A percentile compares a stretch with the other conserved stretches of the same genome.
These are phyloP conservation scores for Calocybe cyanea DNA, from an alignment of 768 basidiomycete species.

Conservation along the genomic window DNA sequence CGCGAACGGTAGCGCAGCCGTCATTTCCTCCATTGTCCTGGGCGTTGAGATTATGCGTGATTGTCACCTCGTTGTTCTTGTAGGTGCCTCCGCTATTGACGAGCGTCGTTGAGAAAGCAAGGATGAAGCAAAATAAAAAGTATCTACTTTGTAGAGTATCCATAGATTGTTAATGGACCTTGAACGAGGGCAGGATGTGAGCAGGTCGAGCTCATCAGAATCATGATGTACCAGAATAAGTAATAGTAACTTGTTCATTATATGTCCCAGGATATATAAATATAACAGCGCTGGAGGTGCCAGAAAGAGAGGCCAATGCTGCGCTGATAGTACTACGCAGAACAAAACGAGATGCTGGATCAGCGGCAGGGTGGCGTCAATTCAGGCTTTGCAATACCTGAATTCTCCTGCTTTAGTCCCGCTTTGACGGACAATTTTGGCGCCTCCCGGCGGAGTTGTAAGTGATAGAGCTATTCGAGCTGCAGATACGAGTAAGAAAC, in stretches of 20 bases:
- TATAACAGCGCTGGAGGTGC: conserved; percentile 14
- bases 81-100: conserved; percentile 17
- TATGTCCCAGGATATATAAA: conserved; percentile 25
- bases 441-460: conserved; percentile 21
- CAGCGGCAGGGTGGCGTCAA: background rate
- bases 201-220: background rate
- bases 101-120: background rate
- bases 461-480: conserved; percentile 11
- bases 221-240: conserved; percentile 6
- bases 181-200: background rate
- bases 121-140: background rate
- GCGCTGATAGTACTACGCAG: conserved; percentile 16
- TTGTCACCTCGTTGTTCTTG: conserved; percentile 22
- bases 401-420: conserved; percentile 22
- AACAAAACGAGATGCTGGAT: background rate
- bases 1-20: conserved; percentile 24
- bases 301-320: conserved; percentile 21
- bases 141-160: conserved; percentile 22
- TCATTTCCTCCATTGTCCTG: conserved; percentile 25
- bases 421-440: conserved; percentile 23
- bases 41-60: conserved; percentile 24
- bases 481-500: conserved; percentile 13
- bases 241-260: conserved; percentile 24
- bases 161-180: conserved; percentile 20
- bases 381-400: conserved; percentile 8